Evolutionary conservation across 495 filamentous ascomycete species (phyloP).

Genomic region (Penicillium soppii): DNA sequence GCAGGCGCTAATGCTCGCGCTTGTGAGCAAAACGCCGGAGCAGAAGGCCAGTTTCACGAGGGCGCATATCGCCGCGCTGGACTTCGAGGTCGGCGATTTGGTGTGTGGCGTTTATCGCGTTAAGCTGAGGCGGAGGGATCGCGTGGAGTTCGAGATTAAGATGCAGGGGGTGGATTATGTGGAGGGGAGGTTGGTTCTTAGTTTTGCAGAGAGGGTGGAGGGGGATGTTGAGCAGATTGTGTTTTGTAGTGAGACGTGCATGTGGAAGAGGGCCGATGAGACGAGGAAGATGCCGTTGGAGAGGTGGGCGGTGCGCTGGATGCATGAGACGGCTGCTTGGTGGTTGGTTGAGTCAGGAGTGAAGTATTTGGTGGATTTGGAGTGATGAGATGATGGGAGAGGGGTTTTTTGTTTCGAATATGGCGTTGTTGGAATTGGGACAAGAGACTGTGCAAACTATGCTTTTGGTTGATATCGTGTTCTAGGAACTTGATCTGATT

Average conservation of each 20-base stretch:
- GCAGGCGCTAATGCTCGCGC: conserved; percentile 25
- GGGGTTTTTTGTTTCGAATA: neutral
- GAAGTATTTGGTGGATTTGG: conserved; percentile 30
- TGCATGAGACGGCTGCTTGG: conserved; percentile 41
- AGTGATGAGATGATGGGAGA: too few relatives aligned
- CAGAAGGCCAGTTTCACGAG: conserved; percentile 22
- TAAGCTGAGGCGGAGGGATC: conserved; percentile 16
- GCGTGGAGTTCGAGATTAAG: conserved; percentile 36
- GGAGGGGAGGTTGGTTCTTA: conserved; percentile 30
- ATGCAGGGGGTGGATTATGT: conserved; percentile 17
- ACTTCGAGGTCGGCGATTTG: conserved; percentile 34
- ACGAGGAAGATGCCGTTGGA: conserved; percentile 31
- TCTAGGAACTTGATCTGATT: too few relatives aligned
- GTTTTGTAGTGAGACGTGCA: conserved; percentile 33
- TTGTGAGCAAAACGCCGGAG: conserved; percentile 12
- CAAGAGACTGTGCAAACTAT: too few relatives aligned
- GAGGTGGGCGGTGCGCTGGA: conserved; percentile 20
- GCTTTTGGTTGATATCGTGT: too few relatives aligned
- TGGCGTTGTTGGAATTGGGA: neutral
- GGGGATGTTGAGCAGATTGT: conserved; percentile 17
- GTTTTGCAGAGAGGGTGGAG: conserved; percentile 4
- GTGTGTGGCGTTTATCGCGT: conserved; percentile 37
- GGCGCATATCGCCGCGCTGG: conserved; percentile 23
- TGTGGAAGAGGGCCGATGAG: conserved; percentile 32
- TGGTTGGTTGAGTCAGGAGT: conserved; percentile 42